Conservation (phyloP, 805 yeast species). For the Kodamaea kaohsiungensis region DNA sequence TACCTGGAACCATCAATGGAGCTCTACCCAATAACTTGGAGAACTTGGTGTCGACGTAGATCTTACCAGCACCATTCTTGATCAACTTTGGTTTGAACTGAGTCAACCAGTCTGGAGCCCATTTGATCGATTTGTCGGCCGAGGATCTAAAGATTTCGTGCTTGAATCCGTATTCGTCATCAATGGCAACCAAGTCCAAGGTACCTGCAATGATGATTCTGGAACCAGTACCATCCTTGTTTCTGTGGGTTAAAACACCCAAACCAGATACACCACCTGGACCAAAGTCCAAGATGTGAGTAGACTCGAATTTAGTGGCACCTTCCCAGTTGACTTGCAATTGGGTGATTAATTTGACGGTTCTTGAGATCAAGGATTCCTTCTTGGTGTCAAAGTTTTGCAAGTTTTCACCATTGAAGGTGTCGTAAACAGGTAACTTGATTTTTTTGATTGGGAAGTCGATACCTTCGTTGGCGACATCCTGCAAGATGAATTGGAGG, state of each 20-base stretch:
- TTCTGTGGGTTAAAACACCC: constrained; percentile 94
- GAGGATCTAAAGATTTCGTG: constrained; percentile 87
- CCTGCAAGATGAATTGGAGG: constrained; percentile 62
- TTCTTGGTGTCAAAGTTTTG: constrained; percentile 38
- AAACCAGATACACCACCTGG: constrained; percentile 98
- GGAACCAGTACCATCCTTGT: constrained; percentile 98
- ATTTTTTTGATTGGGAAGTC: constrained; percentile 57
- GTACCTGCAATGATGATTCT: constrained; percentile 94
- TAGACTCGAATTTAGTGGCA: constrained; percentile 77
- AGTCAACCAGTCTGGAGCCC: constrained; percentile 87
- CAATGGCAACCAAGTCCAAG: constrained; percentile 59
- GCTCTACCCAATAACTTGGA: constrained; percentile 90
- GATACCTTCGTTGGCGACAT: constrained; percentile 54
- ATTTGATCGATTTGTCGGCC: constrained; percentile 58
- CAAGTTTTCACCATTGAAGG: constrained; percentile 80
- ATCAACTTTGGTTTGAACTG: constrained; percentile 86
- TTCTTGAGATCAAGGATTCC: constrained; percentile 64
- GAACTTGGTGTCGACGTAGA: constrained; percentile 91
- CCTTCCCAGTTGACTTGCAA: constrained; percentile 93
- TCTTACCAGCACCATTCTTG: constrained; percentile 69
- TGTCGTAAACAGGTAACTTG: constrained; percentile 87
- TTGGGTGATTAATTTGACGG: constrained; percentile 80
- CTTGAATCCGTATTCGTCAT: constrained; percentile 92
- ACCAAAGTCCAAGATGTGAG: constrained; percentile 95
- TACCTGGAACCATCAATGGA: constrained; percentile 97